Conservation (phyloP, 441 rosid genomes). For the Adansonia gregorii region DNA sequence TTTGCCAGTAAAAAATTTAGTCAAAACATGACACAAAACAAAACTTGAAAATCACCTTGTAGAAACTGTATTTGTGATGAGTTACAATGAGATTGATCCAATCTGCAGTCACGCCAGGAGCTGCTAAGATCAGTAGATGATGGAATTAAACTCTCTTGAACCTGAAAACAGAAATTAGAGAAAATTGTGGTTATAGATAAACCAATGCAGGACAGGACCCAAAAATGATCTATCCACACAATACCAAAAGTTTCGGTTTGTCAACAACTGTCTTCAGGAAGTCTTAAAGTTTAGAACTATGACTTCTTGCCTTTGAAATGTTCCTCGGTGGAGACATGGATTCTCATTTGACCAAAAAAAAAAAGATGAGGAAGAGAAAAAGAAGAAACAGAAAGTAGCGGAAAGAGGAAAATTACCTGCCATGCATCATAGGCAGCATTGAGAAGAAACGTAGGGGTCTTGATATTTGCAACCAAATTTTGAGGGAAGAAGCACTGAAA, state of each 20-base stretch:
- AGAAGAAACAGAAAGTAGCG: constrained; percentile 10
- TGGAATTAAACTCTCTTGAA: constrained; percentile 58
- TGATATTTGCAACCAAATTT: constrained; percentile 44
- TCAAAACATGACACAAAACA: constrained; percentile 9
- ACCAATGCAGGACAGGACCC: constrained; percentile 10
- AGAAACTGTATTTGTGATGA: constrained; percentile 56
- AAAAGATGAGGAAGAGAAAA: neutral
- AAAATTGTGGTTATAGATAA: neutral
- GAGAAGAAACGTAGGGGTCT: constrained; percentile 53
- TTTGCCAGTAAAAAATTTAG: neutral
- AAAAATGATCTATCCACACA: neutral
- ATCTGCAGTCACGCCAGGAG: constrained; percentile 57
- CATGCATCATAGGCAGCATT: constrained; percentile 55
- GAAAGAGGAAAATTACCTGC: constrained; percentile 35
- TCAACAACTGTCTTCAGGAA: constrained; percentile 6
- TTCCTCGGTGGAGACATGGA: neutral
- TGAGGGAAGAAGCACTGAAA: constrained; percentile 58
- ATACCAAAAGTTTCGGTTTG: constrained; percentile 8
- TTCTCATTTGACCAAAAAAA: neutral
- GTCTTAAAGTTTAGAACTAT: constrained; percentile 3
- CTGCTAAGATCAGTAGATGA: constrained; percentile 56
- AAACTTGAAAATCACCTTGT: constrained; percentile 45
- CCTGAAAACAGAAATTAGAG: constrained; percentile 30
- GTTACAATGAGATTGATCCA: constrained; percentile 50
- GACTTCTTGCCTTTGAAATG: neutral